A percentile compares a stretch with the other conserved stretches of the same genome.
These are phyloP conservation scores for Ascoidea asiatica DNA, from an alignment of 805 yeast genomes.

Conservation along the genomic window DNA sequence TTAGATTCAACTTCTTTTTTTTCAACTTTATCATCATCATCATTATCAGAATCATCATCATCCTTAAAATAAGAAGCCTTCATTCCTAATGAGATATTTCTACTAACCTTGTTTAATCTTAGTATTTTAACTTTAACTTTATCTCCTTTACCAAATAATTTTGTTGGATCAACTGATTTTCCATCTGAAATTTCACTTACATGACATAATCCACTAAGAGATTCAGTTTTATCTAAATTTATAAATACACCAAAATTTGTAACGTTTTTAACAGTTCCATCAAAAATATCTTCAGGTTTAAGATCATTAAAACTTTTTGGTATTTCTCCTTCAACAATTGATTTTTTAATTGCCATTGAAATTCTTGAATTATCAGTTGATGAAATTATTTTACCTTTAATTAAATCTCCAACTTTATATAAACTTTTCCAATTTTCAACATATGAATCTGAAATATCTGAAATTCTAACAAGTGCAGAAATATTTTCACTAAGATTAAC, in stretches of 20 bases:
- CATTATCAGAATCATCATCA: conserved; percentile 21
- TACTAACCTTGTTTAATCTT: conserved; percentile 46
- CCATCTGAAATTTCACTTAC: conserved; percentile 72
- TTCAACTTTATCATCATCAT: conserved; percentile 17
- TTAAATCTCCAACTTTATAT: conserved; percentile 57
- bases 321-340: conserved; percentile 59
- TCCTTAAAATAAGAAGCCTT: conserved; percentile 75
- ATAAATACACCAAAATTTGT: conserved; percentile 90
- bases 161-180: conserved; percentile 35
- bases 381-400: conserved; percentile 57
- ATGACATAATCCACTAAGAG: conserved; percentile 80
- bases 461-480: conserved; percentile 67
- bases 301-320: conserved; percentile 56
- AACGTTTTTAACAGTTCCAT: conserved; percentile 65
- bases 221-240: conserved; percentile 58
- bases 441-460: conserved; percentile 70
- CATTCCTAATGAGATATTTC: conserved; percentile 79
- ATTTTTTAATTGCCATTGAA: conserved; percentile 66
- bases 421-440: conserved; percentile 81
- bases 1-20: conserved; percentile 14
- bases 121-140: conserved; percentile 76
- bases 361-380: conserved; percentile 52
- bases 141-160: conserved; percentile 80
- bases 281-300: conserved; percentile 53
- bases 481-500: conserved; percentile 60